Conservation (phyloP, 2,329 filamentous ascomycete species). For the Ophiobolus disseminans region DNA sequence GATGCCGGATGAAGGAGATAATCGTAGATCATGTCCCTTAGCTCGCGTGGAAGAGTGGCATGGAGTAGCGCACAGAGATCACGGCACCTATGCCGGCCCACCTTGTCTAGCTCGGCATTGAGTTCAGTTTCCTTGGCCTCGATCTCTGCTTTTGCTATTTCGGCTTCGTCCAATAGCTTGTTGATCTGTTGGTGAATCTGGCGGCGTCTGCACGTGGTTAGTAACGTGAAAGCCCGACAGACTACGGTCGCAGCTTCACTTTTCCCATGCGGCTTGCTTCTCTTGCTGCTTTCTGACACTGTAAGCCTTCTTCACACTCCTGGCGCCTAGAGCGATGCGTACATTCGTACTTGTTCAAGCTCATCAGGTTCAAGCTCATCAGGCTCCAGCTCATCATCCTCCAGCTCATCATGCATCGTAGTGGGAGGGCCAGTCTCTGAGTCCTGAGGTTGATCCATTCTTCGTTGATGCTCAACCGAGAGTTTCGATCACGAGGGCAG, state of each 20-base stretch:
- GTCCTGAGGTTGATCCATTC: no score
- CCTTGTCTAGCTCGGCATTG: background rate
- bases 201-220: background rate
- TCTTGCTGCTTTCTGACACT: no score
- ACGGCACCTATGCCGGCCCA: background rate
- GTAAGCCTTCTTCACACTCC: no score
- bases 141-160: background rate
- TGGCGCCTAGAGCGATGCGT: no score
- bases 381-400: no score
- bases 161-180: background rate
- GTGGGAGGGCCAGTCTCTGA: no score
- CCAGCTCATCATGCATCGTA: no score
- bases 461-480: no score
- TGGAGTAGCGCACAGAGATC: background rate
- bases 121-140: background rate
- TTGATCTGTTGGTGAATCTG: background rate
- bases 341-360: no score
- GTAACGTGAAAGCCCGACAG: background rate
- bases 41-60: background rate
- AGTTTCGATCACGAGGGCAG: no score
- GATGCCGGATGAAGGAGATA: background rate
- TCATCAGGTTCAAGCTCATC: no score
- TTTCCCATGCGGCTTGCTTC: no score
- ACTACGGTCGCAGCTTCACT: background rate
- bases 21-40: background rate